A percentile compares a stretch with the other conserved stretches of the same genome.
phyloP scores from a whole-genome alignment of 305 asterid genomes.

The Fraxinus latifolia region DNA sequence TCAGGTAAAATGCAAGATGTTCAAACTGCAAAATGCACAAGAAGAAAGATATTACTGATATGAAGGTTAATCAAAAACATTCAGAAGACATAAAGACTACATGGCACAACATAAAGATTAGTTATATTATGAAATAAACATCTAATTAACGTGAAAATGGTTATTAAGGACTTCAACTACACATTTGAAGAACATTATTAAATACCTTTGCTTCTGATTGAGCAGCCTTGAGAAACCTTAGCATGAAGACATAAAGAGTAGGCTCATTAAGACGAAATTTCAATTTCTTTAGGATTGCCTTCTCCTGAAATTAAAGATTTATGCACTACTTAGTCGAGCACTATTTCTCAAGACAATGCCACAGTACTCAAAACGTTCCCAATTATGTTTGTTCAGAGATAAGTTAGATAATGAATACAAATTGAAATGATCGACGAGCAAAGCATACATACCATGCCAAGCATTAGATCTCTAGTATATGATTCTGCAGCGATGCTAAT shows the following conservation, averaged over 20 bases:
- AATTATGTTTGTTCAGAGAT: background rate
- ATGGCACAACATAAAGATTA: background rate
- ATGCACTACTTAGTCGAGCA: slow-evolving; percentile 21
- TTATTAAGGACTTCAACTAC: background rate
- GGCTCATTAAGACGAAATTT: slow-evolving; percentile 91
- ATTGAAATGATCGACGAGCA: background rate
- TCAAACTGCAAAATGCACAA: slow-evolving; percentile 57
- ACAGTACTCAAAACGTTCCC: background rate
- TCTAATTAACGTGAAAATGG: background rate
- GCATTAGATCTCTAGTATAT: slow-evolving; percentile 77
- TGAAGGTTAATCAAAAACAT: background rate
- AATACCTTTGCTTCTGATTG: slow-evolving; percentile 38
- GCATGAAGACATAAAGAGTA: slow-evolving; percentile 90
- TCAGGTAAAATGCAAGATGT: slow-evolving; percentile 81
- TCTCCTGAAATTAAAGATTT: slow-evolving; percentile 57
- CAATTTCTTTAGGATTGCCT: slow-evolving; percentile 56
- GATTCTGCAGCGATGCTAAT: slow-evolving; percentile 80
- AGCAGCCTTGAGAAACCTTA: slow-evolving; percentile 87
- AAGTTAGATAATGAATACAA: background rate
- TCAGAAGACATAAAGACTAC: background rate
- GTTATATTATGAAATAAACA: background rate
- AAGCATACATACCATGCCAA: slow-evolving; percentile 54
- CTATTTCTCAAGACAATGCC: slow-evolving; percentile 2
- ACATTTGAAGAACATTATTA: background rate
- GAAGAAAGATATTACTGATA: slow-evolving; percentile 10